Base-by-base conservation (phyloP, 2,329 filamentous ascomycete genomes). In the Aspergillus hiratsukae region DNA sequence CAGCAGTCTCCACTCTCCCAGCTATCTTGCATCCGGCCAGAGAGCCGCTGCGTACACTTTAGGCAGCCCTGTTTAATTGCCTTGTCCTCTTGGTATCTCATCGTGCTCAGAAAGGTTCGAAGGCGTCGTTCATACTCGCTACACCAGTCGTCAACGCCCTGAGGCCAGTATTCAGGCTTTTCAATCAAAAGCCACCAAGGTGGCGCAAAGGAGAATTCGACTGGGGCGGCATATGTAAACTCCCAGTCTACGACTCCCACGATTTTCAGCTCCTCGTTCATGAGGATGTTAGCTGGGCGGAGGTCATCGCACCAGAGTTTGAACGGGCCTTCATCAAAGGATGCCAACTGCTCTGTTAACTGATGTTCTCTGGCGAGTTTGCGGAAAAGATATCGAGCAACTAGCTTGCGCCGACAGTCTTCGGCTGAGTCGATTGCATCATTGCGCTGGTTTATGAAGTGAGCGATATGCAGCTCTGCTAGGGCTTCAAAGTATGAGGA, bases 401-500 rank as follows among this genome's bases (percentile, higher is more conserved):
- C 50, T 53, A 59, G 63, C 41, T 63, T 64, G 11, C 52, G 49
- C 25, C 60, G 49, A 37, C 57, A 67, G 37, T 69, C 63, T n/a
- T 63, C 56, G 4, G 53, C 62, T 10, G 64, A 67, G 3, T 66
- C 55, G 8, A 74, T 65, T 31, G 69, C 67, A 58, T 75, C 66
- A 56, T 77, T 77, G 21, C 65, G 69, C 57, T 78, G 75, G 19
- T 66, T 66, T 28, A 54, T 52, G 4, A 78, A 58, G 45, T 78
- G 74, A 37, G 65, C 66, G 5, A 81, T 62, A 46, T 81, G 73
- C 62, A 76, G 68, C 10, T 77, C 70, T 4, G 76, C 72, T 8
- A 79, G 61, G 0, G 66, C 69, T 19, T 48, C 49, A 48, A 73
- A 76, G 68, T 75, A 79, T 14, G 71, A 69, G 19, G 72, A 69